These are phyloP conservation scores for Diospyros lotus DNA, from an alignment of 148 eudicot species.

Conservation along the genomic window DNA sequence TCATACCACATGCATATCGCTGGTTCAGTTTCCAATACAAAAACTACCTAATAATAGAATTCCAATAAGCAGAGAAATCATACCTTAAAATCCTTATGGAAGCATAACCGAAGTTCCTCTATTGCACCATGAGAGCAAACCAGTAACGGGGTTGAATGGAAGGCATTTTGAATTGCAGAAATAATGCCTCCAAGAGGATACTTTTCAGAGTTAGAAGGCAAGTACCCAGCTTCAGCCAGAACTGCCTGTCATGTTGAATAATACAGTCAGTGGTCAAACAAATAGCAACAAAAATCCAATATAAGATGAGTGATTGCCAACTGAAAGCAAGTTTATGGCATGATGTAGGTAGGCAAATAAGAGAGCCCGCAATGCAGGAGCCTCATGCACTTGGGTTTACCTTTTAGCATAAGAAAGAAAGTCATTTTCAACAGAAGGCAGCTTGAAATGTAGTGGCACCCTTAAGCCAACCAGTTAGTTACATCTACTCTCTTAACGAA, in stretches of 20 bases:
- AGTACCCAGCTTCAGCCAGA: conserved; percentile 74
- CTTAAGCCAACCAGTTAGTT: too few relatives aligned
- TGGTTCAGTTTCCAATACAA: too few relatives aligned
- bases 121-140: conserved; percentile 64
- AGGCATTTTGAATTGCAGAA: conserved; percentile 86
- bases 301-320: too few relatives aligned
- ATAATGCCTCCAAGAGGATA: conserved; percentile 84
- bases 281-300: background rate
- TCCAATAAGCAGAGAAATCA: background rate
- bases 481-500: too few relatives aligned
- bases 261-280: background rate
- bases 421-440: too few relatives aligned
- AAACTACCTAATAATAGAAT: background rate
- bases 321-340: too few relatives aligned
- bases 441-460: too few relatives aligned
- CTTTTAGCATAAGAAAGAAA: too few relatives aligned
- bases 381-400: too few relatives aligned
- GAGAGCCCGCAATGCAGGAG: background rate
- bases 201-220: conserved; percentile 83
- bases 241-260: conserved; percentile 46
- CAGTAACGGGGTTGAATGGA: conserved; percentile 62
- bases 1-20: too few relatives aligned
- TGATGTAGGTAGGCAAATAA: background rate
- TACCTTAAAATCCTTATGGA: conserved; percentile 89
- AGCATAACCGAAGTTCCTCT: conserved; percentile 73